Evolutionary conservation across 2,329 filamentous ascomycete genomes (phyloP).

Genomic region (Penicillium sp.): DNA sequence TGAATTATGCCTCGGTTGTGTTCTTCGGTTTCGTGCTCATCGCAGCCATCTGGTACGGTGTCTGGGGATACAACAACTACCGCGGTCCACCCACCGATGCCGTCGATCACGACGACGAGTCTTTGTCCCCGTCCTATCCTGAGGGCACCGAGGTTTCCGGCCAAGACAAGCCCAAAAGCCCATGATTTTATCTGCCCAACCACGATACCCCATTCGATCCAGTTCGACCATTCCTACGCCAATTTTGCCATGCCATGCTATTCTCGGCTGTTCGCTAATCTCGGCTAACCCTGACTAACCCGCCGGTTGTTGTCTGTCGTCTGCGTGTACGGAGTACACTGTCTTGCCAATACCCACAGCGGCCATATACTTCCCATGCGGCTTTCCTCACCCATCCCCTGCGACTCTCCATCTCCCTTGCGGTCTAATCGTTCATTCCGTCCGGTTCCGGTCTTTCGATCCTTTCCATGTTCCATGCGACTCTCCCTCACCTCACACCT

Average conservation of each 20-base stretch:
- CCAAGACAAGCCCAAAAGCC: slow-evolving; percentile 20
- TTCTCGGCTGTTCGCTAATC: background rate
- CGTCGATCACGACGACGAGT: slow-evolving; percentile 28
- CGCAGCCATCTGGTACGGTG: slow-evolving; percentile 70
- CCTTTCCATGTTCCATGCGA: background rate
- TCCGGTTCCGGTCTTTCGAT: background rate
- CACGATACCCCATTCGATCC: background rate
- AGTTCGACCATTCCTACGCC: background rate
- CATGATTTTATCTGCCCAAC: slow-evolving; percentile 9
- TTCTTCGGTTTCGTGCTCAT: slow-evolving; percentile 70
- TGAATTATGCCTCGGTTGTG: slow-evolving; percentile 80
- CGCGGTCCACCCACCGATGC: slow-evolving; percentile 40
- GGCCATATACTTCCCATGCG: slow-evolving; percentile 1
- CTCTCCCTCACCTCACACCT: background rate
- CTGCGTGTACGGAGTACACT: no score
- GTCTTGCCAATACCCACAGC: slow-evolving; percentile 3
- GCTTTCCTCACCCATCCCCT: background rate
- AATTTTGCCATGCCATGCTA: background rate
- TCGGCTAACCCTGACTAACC: slow-evolving; percentile 1
- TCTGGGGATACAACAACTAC: slow-evolving; percentile 70
- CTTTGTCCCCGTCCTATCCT: slow-evolving; percentile 13
- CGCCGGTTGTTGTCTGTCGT: no score
- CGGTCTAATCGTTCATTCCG: slow-evolving; percentile 6
- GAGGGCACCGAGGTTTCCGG: slow-evolving; percentile 16
- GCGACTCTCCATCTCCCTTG: slow-evolving; percentile 3